Evolutionary conservation across 2,329 filamentous ascomycete genomes (phyloP), one percentile per base, ranked within the genome.

Genomic region (Rhinocladiella mackenziei): DNA sequence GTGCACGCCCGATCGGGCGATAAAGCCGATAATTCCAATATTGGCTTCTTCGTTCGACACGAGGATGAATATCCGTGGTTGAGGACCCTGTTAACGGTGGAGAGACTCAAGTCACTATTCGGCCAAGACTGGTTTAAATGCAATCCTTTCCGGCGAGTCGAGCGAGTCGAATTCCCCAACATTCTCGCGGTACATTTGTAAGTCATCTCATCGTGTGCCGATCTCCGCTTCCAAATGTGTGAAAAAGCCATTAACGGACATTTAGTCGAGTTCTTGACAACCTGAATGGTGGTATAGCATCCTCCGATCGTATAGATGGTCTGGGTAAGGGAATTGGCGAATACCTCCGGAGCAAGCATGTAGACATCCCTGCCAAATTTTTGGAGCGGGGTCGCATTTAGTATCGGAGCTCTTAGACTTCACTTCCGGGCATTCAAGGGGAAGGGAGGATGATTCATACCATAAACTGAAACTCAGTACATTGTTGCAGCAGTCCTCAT

Each of bases 1-100:
- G 65, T 60, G 3, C 63, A 71, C 29, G 69, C 63, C 1, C 58
- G 71, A 41, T 68, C 68, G 8, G 62, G 61, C 14, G 61, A 70
- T 51, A 65, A 68, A 42, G 61, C 61, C 3, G 59, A 58, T 10
- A 62, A 71, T 47, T 42, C 62, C 26, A 72, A 71, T 28, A 57
- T 68, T 7, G 67, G 70, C 0, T 48, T 70, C 7, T 69, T 63
- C 15, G 53, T 58, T 2, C 52, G 50, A 56, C 34, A 54, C 11
- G 31, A 43, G 3, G 26, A 26, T 1, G 50, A 56, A 8, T 64
- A 59, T 55, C 3, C 44, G 1, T 69, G 65, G 66, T 55, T 69
- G 4, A 60, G 58, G 13, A 52, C 55, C 4, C 62, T 71, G 1
- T 56, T 75, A 50, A 71, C 63, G 1, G 55, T 60, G 4, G 50